Evolutionary conservation across 176 grass and related monocot species (phyloP).

Genomic region (Cenchrus purpureus): DNA sequence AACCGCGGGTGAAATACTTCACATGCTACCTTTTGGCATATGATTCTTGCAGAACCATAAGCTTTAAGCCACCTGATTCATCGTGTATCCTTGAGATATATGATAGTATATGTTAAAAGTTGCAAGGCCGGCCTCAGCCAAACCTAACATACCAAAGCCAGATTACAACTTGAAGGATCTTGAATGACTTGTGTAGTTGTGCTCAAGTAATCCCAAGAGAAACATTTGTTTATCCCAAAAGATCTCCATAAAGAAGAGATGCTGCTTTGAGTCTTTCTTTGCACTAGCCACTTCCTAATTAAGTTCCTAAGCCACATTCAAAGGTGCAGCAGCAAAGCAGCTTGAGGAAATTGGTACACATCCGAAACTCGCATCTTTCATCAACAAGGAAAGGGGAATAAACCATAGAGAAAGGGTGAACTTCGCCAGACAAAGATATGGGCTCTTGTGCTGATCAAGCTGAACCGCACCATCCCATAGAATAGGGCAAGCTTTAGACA

Average conservation of each 20-base stretch:
- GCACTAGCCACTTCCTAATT: conserved; percentile 1
- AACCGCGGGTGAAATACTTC: neutral
- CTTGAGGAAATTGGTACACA: conserved; percentile 11
- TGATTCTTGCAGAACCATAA: conserved; percentile 3
- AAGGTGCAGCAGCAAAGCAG: conserved; percentile 23
- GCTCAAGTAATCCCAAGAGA: neutral
- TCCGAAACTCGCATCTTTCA: conserved; percentile 29
- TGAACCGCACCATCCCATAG: conserved; percentile 5
- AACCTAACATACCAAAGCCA: neutral
- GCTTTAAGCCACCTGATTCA: neutral
- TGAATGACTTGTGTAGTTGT: neutral
- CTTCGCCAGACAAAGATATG: conserved; percentile 33
- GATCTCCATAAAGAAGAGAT: conserved; percentile 2
- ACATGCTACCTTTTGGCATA: conserved; percentile 6
- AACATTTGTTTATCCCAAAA: conserved; percentile 2
- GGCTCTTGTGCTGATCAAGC: conserved; percentile 8
- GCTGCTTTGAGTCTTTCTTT: neutral
- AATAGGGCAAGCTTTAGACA: neutral
- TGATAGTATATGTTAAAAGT: neutral
- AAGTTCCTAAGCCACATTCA: conserved; percentile 35
- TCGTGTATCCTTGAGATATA: neutral
- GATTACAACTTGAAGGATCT: neutral
- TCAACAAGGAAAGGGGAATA: conserved; percentile 27
- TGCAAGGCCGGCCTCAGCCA: neutral
- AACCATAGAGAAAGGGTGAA: neutral